Evolutionary conservation across 192 early-diverging fungal genomes (phyloP).

Genomic region (Chytriomyces hyalinus): DNA sequence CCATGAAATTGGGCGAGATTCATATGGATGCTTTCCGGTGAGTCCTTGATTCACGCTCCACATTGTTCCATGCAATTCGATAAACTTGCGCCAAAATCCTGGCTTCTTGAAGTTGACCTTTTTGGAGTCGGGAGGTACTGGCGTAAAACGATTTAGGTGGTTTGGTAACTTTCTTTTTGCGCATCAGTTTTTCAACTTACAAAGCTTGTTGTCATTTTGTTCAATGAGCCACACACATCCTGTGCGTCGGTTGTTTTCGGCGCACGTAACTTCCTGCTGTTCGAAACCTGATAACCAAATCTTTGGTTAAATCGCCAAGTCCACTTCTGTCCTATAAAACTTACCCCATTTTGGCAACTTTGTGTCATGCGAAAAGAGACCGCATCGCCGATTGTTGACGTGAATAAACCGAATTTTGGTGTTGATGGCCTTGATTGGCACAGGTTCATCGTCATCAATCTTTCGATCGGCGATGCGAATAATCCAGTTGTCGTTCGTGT

Average conservation of each 20-base stretch:
- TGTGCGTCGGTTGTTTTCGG: conserved; percentile 64
- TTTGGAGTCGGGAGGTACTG: conserved; percentile 43
- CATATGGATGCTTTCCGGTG: conserved; percentile 55
- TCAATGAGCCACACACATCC: conserved; percentile 50
- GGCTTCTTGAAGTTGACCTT: conserved; percentile 51
- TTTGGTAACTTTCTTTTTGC: neutral
- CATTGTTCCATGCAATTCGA: conserved; percentile 59
- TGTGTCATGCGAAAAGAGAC: conserved; percentile 74
- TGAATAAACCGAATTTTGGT: conserved; percentile 76
- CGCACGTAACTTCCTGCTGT: conserved; percentile 91
- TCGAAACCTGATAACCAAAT: conserved; percentile 51
- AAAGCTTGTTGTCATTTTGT: conserved; percentile 39
- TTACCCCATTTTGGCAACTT: conserved; percentile 82
- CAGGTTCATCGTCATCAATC: conserved; percentile 59
- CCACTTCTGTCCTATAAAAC: neutral
- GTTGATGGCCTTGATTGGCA: conserved; percentile 59
- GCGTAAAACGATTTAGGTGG: neutral
- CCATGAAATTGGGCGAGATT: conserved; percentile 66
- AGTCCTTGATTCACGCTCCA: conserved; percentile 57
- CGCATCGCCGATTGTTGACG: conserved; percentile 71
- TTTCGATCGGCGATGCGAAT: conserved; percentile 75
- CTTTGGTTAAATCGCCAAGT: neutral
- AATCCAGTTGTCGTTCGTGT: conserved; percentile 92
- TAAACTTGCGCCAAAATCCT: conserved; percentile 54
- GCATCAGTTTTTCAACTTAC: conserved; percentile 35